These are phyloP conservation scores for Backusella mclennaniae DNA, from an alignment of 192 early-diverging fungal species.

Conservation along the genomic window DNA sequence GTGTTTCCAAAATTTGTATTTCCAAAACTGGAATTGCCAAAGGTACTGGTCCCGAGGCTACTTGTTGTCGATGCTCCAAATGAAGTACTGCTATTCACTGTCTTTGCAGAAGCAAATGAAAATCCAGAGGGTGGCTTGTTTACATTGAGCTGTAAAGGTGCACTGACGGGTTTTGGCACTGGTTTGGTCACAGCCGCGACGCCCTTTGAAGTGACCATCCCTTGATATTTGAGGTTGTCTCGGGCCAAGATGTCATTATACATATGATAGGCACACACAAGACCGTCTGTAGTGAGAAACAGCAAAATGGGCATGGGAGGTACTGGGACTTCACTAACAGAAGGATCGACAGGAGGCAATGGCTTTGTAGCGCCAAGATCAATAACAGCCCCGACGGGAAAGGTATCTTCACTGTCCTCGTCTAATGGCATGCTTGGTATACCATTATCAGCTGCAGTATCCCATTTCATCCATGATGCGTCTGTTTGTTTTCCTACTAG, in stretches of 20 bases:
- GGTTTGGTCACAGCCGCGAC: not conserved
- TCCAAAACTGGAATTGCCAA: not conserved
- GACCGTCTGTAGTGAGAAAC: slow-evolving; percentile 62
- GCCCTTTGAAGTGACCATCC: slow-evolving; percentile 43
- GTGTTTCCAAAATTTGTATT: not conserved
- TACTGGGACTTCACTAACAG: slow-evolving; percentile 44
- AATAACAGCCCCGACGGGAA: slow-evolving; percentile 67
- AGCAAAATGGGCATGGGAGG: slow-evolving; percentile 69
- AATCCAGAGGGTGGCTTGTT: not conserved
- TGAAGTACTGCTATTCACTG: not conserved
- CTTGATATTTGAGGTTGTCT: slow-evolving; percentile 30
- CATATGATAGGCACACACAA: slow-evolving; percentile 65
- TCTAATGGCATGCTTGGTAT: slow-evolving; percentile 57
- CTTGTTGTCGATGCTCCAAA: too few relatives aligned
- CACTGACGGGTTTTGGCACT: not conserved
- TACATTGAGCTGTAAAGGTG: not conserved
- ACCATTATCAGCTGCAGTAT: slow-evolving; percentile 47
- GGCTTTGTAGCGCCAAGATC: slow-evolving; percentile 63
- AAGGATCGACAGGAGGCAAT: slow-evolving; percentile 51
- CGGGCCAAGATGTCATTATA: slow-evolving; percentile 54
- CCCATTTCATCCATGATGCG: slow-evolving; percentile 47
- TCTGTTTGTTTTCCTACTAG: slow-evolving; percentile 14
- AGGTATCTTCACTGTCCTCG: slow-evolving; percentile 54
- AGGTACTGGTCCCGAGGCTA: not conserved
- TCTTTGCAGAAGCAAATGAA: not conserved